Evolutionary conservation across 108 stramenopile genomes (phyloP), one percentile per base, ranked within the genome.

Genomic region (Bacterosira constricta): DNA sequence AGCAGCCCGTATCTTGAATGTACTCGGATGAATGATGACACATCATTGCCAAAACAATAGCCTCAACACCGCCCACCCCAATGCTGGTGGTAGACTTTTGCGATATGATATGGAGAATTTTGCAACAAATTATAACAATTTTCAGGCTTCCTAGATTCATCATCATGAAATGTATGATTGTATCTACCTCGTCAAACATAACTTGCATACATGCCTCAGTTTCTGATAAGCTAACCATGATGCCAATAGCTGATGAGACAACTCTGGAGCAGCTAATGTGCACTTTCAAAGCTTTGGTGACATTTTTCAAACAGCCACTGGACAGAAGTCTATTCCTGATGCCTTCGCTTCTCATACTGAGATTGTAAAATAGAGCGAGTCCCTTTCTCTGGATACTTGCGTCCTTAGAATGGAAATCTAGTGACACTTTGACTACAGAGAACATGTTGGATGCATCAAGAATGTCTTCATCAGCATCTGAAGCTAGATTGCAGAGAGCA

Each of bases 31-130:
- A 23, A 53, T 6, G 45, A 45, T 68, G 67, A 9, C 10, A 21
- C 30, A 68, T n/a, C 67, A 68, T 68, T 18, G 67, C 67, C 30
- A 30, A 68, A 29, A 68, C 39, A 8, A 30, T 38, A 20, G 67
- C 50, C 49, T 68, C 55, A 7, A 68, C 18, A 38, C 58, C 58
- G 36, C 54, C 31, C 21, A 27, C 34, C 15, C 56, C 31, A 30
- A 31, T 7, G 3, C 34, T 10, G 23, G 30, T 12, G 38, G 17
- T 8, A 34, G 26, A 26, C 12, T 18, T 29, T 26, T 42, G n/a
- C 3, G 23, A 42, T 20, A 56, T 9, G 13, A n/a, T 30, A 21
- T 41, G 32, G 0, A 68, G 29, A 7, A 68, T 6, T 7, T 44
- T 55, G 39, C 37, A 56, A 0, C 67, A 53, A 13, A 44, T 4